Conservation (phyloP, 345 rosid species). For the Durio zibethinus region DNA sequence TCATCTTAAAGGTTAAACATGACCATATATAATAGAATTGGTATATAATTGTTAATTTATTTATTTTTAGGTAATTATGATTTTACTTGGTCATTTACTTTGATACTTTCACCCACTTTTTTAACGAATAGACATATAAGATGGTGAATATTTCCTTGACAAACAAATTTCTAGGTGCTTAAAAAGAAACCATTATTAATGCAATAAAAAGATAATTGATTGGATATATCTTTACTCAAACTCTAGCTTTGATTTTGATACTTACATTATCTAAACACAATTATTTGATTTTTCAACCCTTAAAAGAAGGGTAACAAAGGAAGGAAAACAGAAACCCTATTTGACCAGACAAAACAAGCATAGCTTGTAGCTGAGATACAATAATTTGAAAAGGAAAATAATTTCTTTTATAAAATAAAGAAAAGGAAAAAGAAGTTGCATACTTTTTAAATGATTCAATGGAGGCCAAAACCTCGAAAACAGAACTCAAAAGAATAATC, state of each 20-base stretch:
- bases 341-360: neutral
- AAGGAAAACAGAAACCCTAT: neutral
- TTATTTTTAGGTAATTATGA: too few species aligned
- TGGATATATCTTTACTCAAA: neutral
- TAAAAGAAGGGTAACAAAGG: neutral
- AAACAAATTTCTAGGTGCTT: neutral
- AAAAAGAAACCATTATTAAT: neutral
- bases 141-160: too few species aligned
- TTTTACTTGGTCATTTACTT: neutral
- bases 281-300: neutral
- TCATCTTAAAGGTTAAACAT: too few species aligned
- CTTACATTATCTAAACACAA: neutral
- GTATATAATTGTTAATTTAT: too few species aligned
- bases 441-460: neutral
- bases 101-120: too few species aligned
- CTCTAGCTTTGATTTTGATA: neutral
- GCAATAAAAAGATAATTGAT: neutral
- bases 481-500: neutral
- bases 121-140: too few species aligned
- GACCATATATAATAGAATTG: too few species aligned
- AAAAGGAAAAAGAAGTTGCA: neutral
- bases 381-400: neutral
- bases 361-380: neutral
- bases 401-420: neutral
- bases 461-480: neutral